Conservation (phyloP, 805 yeast species). For the Yarrowia deformans region DNA sequence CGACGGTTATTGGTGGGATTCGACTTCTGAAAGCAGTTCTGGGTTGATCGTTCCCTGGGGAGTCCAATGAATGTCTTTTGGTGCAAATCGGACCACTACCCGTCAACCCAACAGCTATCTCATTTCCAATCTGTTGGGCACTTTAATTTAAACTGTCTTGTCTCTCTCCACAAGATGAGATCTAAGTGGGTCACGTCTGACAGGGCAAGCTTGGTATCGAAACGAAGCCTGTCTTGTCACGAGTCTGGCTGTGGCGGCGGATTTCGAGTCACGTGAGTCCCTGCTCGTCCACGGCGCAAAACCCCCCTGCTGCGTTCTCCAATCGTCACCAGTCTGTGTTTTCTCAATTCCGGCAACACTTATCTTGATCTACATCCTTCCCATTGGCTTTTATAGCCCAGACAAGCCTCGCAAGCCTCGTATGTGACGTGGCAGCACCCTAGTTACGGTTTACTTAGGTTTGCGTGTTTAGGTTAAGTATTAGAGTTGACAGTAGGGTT, state of each 20-base stretch:
- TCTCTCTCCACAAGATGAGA: constrained; percentile 10
- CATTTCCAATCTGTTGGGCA: too few relatives aligned
- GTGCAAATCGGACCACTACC: too few relatives aligned
- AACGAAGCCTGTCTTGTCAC: background rate
- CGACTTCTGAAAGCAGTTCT: too few relatives aligned
- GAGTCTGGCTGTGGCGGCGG: background rate
- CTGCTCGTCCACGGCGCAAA: too few relatives aligned
- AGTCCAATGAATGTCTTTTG: too few relatives aligned
- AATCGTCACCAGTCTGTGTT: too few relatives aligned
- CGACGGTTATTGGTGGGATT: too few relatives aligned
- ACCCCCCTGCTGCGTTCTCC: too few relatives aligned
- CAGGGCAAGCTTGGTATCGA: background rate
- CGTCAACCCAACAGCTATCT: too few relatives aligned
- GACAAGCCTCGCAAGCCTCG: background rate
- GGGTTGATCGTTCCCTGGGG: too few relatives aligned
- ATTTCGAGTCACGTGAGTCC: too few relatives aligned
- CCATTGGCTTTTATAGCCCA: background rate
- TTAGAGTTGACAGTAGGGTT: background rate
- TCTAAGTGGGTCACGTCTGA: background rate
- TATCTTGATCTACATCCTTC: background rate
- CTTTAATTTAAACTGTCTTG: background rate
- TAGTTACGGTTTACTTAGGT: background rate
- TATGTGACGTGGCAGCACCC: constrained; percentile 20
- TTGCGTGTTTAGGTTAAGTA: background rate
- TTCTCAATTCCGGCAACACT: too few relatives aligned